Percentiles rank a stretch among this genome's conserved stretches.
phyloP scores from a whole-genome alignment of 495 filamentous ascomycete genomes.

The Ramalina intermedia region DNA sequence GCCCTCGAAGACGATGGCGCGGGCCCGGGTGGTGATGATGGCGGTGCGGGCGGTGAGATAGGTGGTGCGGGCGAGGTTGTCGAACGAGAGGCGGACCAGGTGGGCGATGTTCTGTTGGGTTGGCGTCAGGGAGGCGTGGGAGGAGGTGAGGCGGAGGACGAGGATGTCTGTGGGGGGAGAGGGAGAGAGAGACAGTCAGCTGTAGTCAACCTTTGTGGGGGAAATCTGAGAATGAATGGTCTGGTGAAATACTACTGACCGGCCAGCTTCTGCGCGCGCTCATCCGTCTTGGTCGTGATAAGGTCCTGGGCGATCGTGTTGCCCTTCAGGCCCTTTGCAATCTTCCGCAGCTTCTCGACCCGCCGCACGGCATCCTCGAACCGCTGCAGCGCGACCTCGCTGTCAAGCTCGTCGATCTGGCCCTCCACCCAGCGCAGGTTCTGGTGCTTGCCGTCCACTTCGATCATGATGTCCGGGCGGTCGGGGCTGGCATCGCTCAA shows the following conservation, averaged over 20 bases:
- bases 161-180: conserved; percentile 30
- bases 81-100: conserved; percentile 74
- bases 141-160: conserved; percentile 56
- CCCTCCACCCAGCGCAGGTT: conserved; percentile 89
- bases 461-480: conserved; percentile 61
- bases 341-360: conserved; percentile 67
- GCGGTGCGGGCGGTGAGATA: conserved; percentile 67
- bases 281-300: conserved; percentile 77
- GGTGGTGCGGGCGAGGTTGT: conserved; percentile 73
- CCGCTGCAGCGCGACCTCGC: conserved; percentile 80
- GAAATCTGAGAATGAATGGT: background rate
- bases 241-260: conserved; percentile 13
- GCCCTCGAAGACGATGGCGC: conserved; percentile 88
- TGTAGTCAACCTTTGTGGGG: too few relatives aligned
- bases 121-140: conserved; percentile 52
- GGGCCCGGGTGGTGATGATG: conserved; percentile 63
- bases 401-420: conserved; percentile 92
- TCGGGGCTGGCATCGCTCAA: conserved; percentile 43
- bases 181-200: background rate
- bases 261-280: conserved; percentile 67
- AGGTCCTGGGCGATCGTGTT: conserved; percentile 78
- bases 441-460: conserved; percentile 91
- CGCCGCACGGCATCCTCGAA: conserved; percentile 72
- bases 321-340: conserved; percentile 66
- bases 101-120: conserved; percentile 65